These are phyloP conservation scores for Citrullus amarus DNA, from an alignment of 306 rosid species.

Conservation along the genomic window DNA sequence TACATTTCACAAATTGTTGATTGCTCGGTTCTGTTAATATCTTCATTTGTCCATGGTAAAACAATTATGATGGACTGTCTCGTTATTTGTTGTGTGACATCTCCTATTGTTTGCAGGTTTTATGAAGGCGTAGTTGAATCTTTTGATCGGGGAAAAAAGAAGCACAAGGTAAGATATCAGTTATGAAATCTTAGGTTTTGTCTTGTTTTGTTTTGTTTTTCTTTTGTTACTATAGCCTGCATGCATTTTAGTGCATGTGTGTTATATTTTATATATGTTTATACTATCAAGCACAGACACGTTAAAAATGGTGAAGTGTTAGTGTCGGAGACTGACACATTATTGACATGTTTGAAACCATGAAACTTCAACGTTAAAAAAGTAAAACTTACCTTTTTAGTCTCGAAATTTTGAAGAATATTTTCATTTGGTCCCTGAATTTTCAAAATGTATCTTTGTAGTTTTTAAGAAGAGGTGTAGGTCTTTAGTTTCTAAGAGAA, in stretches of 20 bases:
- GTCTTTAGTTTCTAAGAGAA: no score
- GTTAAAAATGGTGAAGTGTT: no score
- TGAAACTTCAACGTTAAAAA: no score
- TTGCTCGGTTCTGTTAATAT: not conserved
- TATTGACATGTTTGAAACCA: no score
- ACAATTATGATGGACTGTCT: not conserved
- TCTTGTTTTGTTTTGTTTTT: not conserved
- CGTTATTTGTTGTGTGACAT: slow-evolving; percentile 4
- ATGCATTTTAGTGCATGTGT: not conserved
- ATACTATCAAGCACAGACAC: no score
- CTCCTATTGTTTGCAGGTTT: slow-evolving; percentile 40
- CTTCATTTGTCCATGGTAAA: not conserved
- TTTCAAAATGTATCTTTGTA: no score
- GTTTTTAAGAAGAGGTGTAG: no score
- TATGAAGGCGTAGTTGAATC: slow-evolving; percentile 53
- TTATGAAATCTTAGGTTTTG: not conserved
- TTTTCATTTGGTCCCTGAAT: no score
- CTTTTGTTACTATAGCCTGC: not conserved
- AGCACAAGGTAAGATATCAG: slow-evolving; percentile 54
- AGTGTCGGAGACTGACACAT: no score
- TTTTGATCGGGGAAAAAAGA: slow-evolving; percentile 48
- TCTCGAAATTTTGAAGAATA: no score
- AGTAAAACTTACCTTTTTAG: no score
- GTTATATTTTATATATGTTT: not conserved
- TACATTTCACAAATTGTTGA: not conserved